These are phyloP conservation scores for Groenewaldozyma auringiensis DNA, from an alignment of 1,139 yeast species.

Conservation along the genomic window DNA sequence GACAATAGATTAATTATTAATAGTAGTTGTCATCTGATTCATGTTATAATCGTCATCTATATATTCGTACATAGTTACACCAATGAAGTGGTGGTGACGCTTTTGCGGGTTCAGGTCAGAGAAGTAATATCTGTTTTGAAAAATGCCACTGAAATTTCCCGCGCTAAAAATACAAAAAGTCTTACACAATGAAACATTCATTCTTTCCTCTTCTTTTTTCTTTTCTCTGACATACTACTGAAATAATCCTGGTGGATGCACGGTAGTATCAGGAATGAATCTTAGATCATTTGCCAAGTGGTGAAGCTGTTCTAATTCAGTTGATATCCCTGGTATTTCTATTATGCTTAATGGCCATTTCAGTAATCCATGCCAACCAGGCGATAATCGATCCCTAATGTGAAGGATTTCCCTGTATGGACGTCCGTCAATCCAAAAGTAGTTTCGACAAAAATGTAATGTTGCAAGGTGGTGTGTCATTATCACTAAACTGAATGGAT, in stretches of 20 bases:
- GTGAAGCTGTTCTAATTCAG: background rate
- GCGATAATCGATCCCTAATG: constrained; percentile 11
- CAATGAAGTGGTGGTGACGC: too few species aligned
- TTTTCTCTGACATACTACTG: too few species aligned
- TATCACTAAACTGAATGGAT: constrained; percentile 17
- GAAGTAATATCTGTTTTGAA: too few species aligned
- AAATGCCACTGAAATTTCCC: too few species aligned
- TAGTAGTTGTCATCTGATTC: background rate
- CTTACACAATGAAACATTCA: too few species aligned
- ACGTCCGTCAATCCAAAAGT: constrained; percentile 19
- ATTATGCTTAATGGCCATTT: constrained; percentile 12
- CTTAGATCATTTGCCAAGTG: background rate
- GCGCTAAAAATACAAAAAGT: too few species aligned
- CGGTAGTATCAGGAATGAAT: background rate
- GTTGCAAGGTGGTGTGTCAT: constrained; percentile 16
- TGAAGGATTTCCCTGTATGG: constrained; percentile 13
- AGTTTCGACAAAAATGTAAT: constrained; percentile 12
- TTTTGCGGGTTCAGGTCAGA: too few species aligned
- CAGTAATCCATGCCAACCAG: constrained; percentile 14
- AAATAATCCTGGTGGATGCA: too few species aligned
- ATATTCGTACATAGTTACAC: too few species aligned
- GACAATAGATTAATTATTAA: background rate
- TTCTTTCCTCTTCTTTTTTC: too few species aligned
- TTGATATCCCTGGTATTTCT: background rate
- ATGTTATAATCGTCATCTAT: too few species aligned